Percentiles rank a stretch among this genome's conserved stretches.
Conservation (phyloP, 2,329 filamentous ascomycete species). For the Elsinoe australis region DNA sequence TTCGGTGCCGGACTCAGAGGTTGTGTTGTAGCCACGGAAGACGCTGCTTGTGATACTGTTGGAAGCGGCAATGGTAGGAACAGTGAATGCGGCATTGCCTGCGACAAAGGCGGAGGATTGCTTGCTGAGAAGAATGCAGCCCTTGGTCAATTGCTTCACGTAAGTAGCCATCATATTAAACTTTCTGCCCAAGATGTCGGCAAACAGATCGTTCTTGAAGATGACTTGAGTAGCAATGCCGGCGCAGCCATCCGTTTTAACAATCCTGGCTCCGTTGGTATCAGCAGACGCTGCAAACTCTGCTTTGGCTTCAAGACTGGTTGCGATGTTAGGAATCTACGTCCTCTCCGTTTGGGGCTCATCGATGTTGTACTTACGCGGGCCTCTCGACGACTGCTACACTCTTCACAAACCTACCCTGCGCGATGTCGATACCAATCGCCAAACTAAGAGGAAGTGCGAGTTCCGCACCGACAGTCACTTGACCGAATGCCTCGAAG, state of each 20-base stretch:
- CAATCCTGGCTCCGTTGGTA: slow-evolving; percentile 19
- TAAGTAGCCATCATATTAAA: slow-evolving; percentile 4
- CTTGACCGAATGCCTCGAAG: no score
- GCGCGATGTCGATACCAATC: no score
- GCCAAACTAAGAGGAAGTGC: no score
- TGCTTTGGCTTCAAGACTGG: slow-evolving; percentile 24
- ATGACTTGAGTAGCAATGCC: slow-evolving; percentile 29
- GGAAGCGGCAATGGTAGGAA: slow-evolving; percentile 21
- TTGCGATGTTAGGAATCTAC: no score
- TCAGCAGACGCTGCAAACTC: slow-evolving; percentile 24
- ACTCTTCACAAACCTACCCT: neutral
- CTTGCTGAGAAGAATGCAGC: slow-evolving; percentile 19
- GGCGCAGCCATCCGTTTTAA: slow-evolving; percentile 26
- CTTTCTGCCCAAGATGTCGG: slow-evolving; percentile 22
- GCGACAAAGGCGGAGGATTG: slow-evolving; percentile 1
- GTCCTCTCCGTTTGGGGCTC: no score
- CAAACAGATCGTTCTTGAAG: slow-evolving; percentile 24
- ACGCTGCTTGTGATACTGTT: slow-evolving; percentile 21
- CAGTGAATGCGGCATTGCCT: no score
- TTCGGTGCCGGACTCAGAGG: slow-evolving; percentile 20
- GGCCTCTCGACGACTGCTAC: no score
- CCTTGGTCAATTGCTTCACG: slow-evolving; percentile 6
- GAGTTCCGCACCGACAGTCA: no score
- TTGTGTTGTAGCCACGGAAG: slow-evolving; percentile 15
- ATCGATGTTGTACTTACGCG: no score